These are phyloP conservation scores for Trametes cinnabarina DNA, from an alignment of 768 basidiomycete genomes.

Conservation along the genomic window DNA sequence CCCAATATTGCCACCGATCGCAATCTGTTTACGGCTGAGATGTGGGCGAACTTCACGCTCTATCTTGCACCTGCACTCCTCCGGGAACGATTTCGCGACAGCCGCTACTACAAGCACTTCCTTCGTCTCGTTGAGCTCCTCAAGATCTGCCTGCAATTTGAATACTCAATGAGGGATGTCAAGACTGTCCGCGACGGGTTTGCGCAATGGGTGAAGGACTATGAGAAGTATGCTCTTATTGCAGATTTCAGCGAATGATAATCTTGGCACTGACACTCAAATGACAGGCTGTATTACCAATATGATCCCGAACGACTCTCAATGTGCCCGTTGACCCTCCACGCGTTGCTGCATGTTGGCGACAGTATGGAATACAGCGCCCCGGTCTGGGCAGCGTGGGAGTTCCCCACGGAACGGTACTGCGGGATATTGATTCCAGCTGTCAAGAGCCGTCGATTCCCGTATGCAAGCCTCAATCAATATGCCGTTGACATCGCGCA, in stretches of 20 bases:
- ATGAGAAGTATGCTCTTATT: constrained; percentile 34
- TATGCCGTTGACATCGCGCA: constrained; percentile 3
- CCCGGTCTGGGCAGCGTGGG: constrained; percentile 30
- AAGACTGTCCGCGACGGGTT: constrained; percentile 31
- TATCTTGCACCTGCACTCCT: constrained; percentile 28
- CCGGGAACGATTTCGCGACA: constrained; percentile 18
- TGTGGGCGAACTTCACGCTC: constrained; percentile 26
- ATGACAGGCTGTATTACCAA: constrained; percentile 29
- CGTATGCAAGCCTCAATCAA: constrained; percentile 19
- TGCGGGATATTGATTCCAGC: constrained; percentile 24
- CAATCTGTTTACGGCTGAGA: constrained; percentile 25
- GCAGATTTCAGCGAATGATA: too few relatives aligned
- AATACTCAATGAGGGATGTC: constrained; percentile 30
- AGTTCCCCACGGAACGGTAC: constrained; percentile 32
- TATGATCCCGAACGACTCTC: constrained; percentile 22
- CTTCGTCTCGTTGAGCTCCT: constrained; percentile 38
- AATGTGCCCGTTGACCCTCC: constrained; percentile 32
- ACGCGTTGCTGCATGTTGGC: constrained; percentile 32
- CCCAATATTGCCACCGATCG: constrained; percentile 22
- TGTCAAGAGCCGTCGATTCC: constrained; percentile 23
- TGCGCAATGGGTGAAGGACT: constrained; percentile 36
- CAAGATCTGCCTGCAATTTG: constrained; percentile 37
- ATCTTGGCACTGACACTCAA: too few relatives aligned
- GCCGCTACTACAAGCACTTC: constrained; percentile 42
- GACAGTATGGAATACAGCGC: constrained; percentile 27